phyloP scores from a whole-genome alignment of 2,329 filamentous ascomycete species.

The Sarocladium kiliense region DNA sequence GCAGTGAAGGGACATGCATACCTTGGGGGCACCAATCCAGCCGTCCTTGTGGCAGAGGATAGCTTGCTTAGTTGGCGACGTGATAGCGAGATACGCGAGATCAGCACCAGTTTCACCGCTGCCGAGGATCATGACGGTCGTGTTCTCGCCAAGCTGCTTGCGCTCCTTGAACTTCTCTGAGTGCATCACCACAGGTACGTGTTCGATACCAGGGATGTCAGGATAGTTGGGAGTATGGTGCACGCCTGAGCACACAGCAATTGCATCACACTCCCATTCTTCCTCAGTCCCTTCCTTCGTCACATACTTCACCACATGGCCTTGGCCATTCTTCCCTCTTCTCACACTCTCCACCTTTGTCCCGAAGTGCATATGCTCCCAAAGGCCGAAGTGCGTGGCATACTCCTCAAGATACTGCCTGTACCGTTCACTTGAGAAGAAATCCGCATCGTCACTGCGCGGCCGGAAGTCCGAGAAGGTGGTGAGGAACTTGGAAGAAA shows the following conservation, averaged over 20 bases:
- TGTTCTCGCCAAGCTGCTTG: slow-evolving; percentile 31
- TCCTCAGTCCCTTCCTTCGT: not conserved
- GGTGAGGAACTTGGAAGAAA: slow-evolving; percentile 40
- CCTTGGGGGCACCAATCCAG: slow-evolving; percentile 16
- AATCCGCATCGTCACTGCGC: slow-evolving; percentile 31
- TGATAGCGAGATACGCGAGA: slow-evolving; percentile 35
- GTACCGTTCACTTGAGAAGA: slow-evolving; percentile 32
- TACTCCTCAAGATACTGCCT: slow-evolving; percentile 35
- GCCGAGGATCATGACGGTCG: slow-evolving; percentile 36
- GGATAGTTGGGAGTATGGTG: slow-evolving; percentile 33
- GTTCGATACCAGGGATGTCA: slow-evolving; percentile 29
- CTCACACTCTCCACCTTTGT: slow-evolving; percentile 8
- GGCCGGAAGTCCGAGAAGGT: slow-evolving; percentile 39
- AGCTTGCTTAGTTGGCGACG: slow-evolving; percentile 31
- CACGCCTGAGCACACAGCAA: slow-evolving; percentile 37
- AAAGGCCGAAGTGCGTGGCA: slow-evolving; percentile 29
- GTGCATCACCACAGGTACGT: slow-evolving; percentile 31
- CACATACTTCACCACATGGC: slow-evolving; percentile 5
- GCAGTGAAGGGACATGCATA: too few species aligned
- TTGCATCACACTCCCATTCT: slow-evolving; percentile 33
- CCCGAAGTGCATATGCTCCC: slow-evolving; percentile 25
- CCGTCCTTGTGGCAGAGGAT: slow-evolving; percentile 37
- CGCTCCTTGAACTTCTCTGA: slow-evolving; percentile 36
- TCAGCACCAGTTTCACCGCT: slow-evolving; percentile 40
- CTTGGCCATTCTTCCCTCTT: not conserved